phyloP scores from a whole-genome alignment of 306 rosid genomes.

The Vachellia collinsii region DNA sequence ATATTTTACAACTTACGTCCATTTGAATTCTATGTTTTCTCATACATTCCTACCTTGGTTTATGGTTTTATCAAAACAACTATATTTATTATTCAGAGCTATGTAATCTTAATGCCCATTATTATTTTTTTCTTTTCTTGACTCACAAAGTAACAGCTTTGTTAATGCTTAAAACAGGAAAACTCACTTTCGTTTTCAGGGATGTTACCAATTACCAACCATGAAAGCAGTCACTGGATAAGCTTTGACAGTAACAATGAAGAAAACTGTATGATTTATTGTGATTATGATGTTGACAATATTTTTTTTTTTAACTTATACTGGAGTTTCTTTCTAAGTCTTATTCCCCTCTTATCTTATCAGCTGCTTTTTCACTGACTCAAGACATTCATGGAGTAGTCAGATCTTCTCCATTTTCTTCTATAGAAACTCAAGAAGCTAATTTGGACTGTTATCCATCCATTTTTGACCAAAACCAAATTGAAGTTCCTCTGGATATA shows the following conservation, averaged over 20 bases:
- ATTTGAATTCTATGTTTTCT: constrained; percentile 2
- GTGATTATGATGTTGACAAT: constrained; percentile 24
- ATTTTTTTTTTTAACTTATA: constrained; percentile 7
- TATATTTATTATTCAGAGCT: neutral
- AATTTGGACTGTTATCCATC: constrained; percentile 44
- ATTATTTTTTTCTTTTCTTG: constrained; percentile 6
- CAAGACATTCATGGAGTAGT: constrained; percentile 43
- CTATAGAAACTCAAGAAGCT: constrained; percentile 45
- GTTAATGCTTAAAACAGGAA: constrained; percentile 57
- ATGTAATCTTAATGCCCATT: constrained; percentile 17
- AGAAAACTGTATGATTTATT: constrained; percentile 54
- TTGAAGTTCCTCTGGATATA: constrained; percentile 47
- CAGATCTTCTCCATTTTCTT: constrained; percentile 48
- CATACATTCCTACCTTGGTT: constrained; percentile 21
- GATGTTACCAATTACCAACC: constrained; percentile 46
- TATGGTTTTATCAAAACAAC: constrained; percentile 21
- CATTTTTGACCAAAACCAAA: constrained; percentile 55
- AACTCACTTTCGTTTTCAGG: constrained; percentile 38
- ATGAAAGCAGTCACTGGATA: constrained; percentile 54
- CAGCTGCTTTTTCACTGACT: constrained; percentile 56
- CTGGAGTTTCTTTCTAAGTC: constrained; percentile 35
- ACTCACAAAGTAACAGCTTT: constrained; percentile 23
- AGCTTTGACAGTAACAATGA: constrained; percentile 42
- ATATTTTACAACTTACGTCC: constrained; percentile 2
- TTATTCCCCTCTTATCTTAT: constrained; percentile 42